A percentile compares a stretch with the other conserved stretches of the same genome.
Evolutionary conservation across 495 filamentous ascomycete genomes (phyloP).

Genomic region (Aspergillus coremiiformis): DNA sequence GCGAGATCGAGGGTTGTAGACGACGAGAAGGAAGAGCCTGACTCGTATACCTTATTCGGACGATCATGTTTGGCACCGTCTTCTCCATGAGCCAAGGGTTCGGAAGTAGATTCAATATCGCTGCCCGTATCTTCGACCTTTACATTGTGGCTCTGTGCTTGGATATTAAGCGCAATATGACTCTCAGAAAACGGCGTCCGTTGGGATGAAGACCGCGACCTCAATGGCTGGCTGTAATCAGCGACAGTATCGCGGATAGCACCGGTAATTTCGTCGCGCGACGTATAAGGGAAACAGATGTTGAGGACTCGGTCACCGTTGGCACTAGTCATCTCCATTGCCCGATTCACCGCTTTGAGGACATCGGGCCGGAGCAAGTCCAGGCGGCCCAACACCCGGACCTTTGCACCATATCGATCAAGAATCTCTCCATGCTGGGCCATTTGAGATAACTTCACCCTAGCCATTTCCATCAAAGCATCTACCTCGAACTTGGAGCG

Average conservation of each 20-base stretch:
- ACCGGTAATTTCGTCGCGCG: constrained; percentile 90
- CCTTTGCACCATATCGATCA: constrained; percentile 82
- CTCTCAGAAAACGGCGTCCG: constrained; percentile 74
- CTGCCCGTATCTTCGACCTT: constrained; percentile 29
- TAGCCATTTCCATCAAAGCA: constrained; percentile 95
- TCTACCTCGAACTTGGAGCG: constrained; percentile 97
- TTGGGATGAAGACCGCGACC: constrained; percentile 30
- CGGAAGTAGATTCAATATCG: constrained; percentile 33
- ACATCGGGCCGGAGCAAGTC: constrained; percentile 80
- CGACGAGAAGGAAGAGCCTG: constrained; percentile 48
- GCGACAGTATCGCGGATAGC: constrained; percentile 80
- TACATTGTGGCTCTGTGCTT: constrained; percentile 45
- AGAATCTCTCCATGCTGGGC: constrained; percentile 88
- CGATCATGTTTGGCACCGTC: constrained; percentile 25
- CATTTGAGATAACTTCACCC: constrained; percentile 84
- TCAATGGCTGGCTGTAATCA: constrained; percentile 65
- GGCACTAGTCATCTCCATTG: constrained; percentile 70
- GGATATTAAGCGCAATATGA: constrained; percentile 78
- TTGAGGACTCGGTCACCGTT: constrained; percentile 84
- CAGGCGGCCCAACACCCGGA: constrained; percentile 74
- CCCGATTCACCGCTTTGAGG: constrained; percentile 74
- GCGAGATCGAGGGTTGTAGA: constrained; percentile 45
- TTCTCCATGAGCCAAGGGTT: constrained; percentile 29
- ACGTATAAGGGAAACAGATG: constrained; percentile 96
- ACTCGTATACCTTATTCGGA: constrained; percentile 42